Percentiles rank a stretch among this genome's conserved stretches.
Evolutionary conservation across 306 rosid genomes (phyloP).

Genomic region (Benincasa hispida): DNA sequence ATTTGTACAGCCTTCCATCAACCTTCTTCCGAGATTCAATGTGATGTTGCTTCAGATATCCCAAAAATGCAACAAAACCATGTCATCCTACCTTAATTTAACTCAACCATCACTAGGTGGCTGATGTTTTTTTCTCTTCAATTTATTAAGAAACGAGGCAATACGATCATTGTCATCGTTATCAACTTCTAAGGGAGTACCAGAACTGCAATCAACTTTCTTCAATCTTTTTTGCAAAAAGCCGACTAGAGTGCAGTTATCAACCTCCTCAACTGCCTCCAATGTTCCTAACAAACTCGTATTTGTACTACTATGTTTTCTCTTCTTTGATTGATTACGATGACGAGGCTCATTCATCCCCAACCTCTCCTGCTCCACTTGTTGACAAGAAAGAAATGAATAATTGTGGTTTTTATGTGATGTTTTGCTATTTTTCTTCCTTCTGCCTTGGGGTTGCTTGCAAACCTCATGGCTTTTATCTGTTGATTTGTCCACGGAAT

Average conservation of each 20-base stretch:
- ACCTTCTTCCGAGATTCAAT: neutral
- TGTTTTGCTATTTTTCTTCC: slow-evolving; percentile 8
- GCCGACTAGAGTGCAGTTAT: slow-evolving; percentile 10
- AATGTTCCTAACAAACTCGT: neutral
- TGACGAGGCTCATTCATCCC: slow-evolving; percentile 1
- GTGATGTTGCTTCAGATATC: neutral
- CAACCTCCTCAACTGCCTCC: slow-evolving; percentile 9
- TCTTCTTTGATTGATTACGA: slow-evolving; percentile 26
- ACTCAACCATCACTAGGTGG: no score
- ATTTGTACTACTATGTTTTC: slow-evolving; percentile 13
- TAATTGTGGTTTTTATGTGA: slow-evolving; percentile 7
- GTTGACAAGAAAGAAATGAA: neutral
- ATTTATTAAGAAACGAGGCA: slow-evolving; percentile 13
- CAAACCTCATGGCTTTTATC: slow-evolving; percentile 4
- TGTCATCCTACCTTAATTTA: neutral
- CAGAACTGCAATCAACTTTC: neutral
- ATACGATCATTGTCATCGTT: slow-evolving; percentile 3
- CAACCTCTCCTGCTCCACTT: neutral
- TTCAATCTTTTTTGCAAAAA: slow-evolving; percentile 12
- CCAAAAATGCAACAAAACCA: neutral
- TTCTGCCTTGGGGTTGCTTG: slow-evolving; percentile 2
- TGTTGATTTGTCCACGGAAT: neutral
- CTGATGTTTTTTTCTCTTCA: neutral
- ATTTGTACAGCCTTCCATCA: neutral
- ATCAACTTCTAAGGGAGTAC: neutral